Base-by-base conservation (phyloP, 208 protist genomes). In the Leishmania martiniquensis region DNA sequence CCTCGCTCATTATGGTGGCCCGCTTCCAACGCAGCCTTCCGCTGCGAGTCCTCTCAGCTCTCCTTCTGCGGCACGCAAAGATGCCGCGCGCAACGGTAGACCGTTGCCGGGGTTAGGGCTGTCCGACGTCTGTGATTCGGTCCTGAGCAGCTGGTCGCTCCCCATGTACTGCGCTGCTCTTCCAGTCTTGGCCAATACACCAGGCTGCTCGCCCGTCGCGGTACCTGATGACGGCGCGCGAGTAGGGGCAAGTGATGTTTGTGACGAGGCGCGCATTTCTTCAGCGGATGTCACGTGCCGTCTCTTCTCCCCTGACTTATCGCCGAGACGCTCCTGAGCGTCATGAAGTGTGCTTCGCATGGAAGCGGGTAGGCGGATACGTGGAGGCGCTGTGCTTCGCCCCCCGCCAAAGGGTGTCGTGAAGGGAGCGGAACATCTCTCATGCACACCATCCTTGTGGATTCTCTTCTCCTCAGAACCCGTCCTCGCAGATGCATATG, bases 161-260 rank as follows among this genome's bases (percentile, higher is more conserved):
- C 17, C 29, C 32, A n/a, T 55, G 70, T 5, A 52, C 34, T 57
- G 70, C 34, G 52, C n/a, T 47, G 51, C 32, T 62, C 22, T 44
- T 62, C 51, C 22, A 54, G 7, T 25, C 2, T 34, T 45, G 51
- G 37, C 4, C 20, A 47, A 22, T 70, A 57, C 49, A 22, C 72
- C 73, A 37, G 78, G 52, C 13, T 83, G 78, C 59, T 83, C 78
- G 4, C 78, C 78, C 32, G 78, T 83, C 51, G n/a, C 39, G 12
- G 73, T 25, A 37, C n/a, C n/a, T 20, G 73, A 25, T 13, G 49
- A 13, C 0, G 34, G 22, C 17, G 65, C 49, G 17, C 34, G 10
- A 20, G 34, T 57, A 17, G 51, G 32, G 45, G 51, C 52, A 25
- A 34, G 12, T 5, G 34, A 12, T n/a, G 25, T 49, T 25, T 44